These are phyloP conservation scores for Lachnellula arida DNA, from an alignment of 2,329 filamentous ascomycete genomes.

Conservation along the genomic window DNA sequence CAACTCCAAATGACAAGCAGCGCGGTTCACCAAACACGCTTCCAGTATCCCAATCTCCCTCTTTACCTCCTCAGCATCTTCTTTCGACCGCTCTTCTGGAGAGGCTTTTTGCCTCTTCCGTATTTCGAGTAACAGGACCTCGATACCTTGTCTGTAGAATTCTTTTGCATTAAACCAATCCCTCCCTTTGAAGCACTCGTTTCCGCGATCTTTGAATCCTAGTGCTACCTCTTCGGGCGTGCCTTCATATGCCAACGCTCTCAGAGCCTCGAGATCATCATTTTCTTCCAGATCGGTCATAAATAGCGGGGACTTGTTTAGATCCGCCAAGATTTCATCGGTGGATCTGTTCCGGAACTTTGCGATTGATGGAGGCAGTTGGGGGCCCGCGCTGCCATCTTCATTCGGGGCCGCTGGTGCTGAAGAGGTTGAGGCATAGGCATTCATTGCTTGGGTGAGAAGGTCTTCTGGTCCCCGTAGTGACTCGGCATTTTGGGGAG, in stretches of 20 bases:
- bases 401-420: conserved; percentile 2
- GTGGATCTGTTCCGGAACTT: conserved; percentile 50
- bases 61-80: conserved; percentile 40
- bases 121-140: conserved; percentile 63
- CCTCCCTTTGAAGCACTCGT: conserved; percentile 74
- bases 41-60: conserved; percentile 64
- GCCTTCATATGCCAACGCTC: conserved; percentile 89
- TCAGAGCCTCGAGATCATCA: conserved; percentile 76
- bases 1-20: conserved; percentile 82
- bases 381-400: conserved; percentile 24
- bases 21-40: conserved; percentile 78
- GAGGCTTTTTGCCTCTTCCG: conserved; percentile 42
- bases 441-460: conserved; percentile 27
- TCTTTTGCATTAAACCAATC: conserved; percentile 80
- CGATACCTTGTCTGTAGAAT: conserved; percentile 85
- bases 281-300: conserved; percentile 94
- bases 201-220: conserved; percentile 88
- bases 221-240: conserved; percentile 75
- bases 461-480: conserved; percentile 24
- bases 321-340: conserved; percentile 57
- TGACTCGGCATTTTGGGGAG: conserved; percentile 4
- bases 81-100: conserved; percentile 35
- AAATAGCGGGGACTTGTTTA: conserved; percentile 78
- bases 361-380: conserved; percentile 54
- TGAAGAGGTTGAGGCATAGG: conserved; percentile 8